Conservation (phyloP, 306 rosid species). For the Erythrophleum fordii region DNA sequence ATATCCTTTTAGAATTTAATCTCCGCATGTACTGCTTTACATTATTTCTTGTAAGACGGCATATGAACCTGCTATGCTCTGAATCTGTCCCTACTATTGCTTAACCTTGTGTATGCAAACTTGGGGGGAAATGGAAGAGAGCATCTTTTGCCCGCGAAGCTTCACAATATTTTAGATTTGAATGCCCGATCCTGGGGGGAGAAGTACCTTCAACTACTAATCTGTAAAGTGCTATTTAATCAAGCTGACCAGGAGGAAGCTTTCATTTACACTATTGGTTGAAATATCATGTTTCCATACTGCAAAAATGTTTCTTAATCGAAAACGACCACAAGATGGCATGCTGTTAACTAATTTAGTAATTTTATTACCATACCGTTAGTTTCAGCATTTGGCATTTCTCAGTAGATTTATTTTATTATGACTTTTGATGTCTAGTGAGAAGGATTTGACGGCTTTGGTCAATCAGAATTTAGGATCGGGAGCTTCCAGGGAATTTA, state of each 20-base stretch:
- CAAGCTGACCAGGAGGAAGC: no score
- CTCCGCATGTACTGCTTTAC: slow-evolving; percentile 20
- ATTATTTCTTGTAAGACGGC: slow-evolving; percentile 33
- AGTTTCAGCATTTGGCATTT: slow-evolving; percentile 6
- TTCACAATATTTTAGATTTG: not conserved
- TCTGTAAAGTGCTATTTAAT: no score
- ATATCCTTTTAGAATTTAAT: slow-evolving; percentile 20
- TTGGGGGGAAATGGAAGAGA: not conserved
- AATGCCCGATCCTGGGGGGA: not conserved
- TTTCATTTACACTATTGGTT: not conserved
- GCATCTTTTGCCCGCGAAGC: not conserved
- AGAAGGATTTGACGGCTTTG: not conserved
- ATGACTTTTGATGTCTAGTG: not conserved
- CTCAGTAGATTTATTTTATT: slow-evolving; percentile 11
- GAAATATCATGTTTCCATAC: not conserved
- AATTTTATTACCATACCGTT: slow-evolving; percentile 15
- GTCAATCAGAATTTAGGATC: not conserved
- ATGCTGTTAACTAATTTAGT: slow-evolving; percentile 6
- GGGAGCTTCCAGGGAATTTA: not conserved
- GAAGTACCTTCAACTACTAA: not conserved
- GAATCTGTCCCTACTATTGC: not conserved
- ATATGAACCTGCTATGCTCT: slow-evolving; percentile 13
- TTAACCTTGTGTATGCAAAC: slow-evolving; percentile 17
- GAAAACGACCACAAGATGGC: slow-evolving; percentile 4
- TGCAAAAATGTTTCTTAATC: slow-evolving; percentile 10